Conservation (phyloP, 2,329 filamentous ascomycete species). For the Aspergillus tanneri region DNA sequence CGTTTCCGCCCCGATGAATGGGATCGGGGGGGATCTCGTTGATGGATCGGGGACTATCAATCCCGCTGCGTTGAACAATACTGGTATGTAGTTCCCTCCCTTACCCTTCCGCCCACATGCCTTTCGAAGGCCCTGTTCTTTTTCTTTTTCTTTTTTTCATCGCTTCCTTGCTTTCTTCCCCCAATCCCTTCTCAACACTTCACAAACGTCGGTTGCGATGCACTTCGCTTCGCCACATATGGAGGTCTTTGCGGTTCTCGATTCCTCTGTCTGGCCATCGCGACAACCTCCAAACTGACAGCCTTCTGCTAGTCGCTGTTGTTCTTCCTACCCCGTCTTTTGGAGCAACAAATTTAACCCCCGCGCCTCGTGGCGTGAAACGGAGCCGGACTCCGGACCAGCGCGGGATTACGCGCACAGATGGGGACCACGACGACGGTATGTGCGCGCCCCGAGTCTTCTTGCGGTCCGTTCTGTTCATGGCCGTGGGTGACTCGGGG, state of each 20-base stretch:
- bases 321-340: slow-evolving; percentile 38
- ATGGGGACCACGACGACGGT: slow-evolving; percentile 70
- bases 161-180: slow-evolving; percentile 12
- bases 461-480: slow-evolving; percentile 25
- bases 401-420: slow-evolving; percentile 58
- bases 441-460: slow-evolving; percentile 50
- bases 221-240: slow-evolving; percentile 8
- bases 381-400: slow-evolving; percentile 73
- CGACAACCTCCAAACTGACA: slow-evolving; percentile 35
- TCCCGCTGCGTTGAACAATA: slow-evolving; percentile 77
- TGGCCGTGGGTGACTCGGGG: slow-evolving; percentile 8
- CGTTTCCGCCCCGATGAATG: slow-evolving; percentile 68
- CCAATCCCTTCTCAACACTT: slow-evolving; percentile 6
- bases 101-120: background rate
- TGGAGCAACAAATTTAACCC: slow-evolving; percentile 43
- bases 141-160: slow-evolving; percentile 5
- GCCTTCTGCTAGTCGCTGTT: slow-evolving; percentile 36
- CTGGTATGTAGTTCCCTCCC: slow-evolving; percentile 56
- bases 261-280: slow-evolving; percentile 20
- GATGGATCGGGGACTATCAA: slow-evolving; percentile 88
- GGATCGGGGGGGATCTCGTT: slow-evolving; percentile 52
- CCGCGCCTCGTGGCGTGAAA: slow-evolving; percentile 69
- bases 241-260: slow-evolving; percentile 12
- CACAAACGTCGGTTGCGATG: too few species aligned
- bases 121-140: background rate